A percentile compares a stretch with the other conserved stretches of the same genome.
Evolutionary conservation across 2,329 filamentous ascomycete species (phyloP).

Genomic region (Aotearoamyces nothofagi): DNA sequence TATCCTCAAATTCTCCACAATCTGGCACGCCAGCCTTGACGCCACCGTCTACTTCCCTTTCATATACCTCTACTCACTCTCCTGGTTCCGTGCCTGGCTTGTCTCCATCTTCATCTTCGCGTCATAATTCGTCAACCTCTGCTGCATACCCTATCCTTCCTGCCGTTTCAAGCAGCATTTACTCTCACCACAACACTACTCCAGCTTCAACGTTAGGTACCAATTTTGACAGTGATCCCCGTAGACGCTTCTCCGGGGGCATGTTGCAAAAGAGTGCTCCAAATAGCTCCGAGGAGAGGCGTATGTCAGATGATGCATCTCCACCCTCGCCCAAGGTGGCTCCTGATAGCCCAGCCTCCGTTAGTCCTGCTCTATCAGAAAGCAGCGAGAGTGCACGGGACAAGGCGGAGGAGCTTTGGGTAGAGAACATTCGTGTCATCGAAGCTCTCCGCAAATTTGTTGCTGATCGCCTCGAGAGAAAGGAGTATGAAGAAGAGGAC

Average conservation of each 20-base stretch:
- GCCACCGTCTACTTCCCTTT: slow-evolving; percentile 59
- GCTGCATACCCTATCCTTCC: slow-evolving; percentile 65
- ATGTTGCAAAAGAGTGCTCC: slow-evolving; percentile 46
- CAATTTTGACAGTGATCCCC: slow-evolving; percentile 46
- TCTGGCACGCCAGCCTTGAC: slow-evolving; percentile 61
- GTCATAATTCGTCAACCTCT: slow-evolving; percentile 41
- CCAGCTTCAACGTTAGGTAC: slow-evolving; percentile 55
- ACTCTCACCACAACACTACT: slow-evolving; percentile 48
- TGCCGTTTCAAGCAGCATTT: slow-evolving; percentile 54
- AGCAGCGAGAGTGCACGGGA: slow-evolving; percentile 33
- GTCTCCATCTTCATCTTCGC: slow-evolving; percentile 44
- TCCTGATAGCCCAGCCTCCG: slow-evolving; percentile 11
- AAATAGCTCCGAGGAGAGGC: slow-evolving; percentile 21
- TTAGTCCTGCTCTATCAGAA: slow-evolving; percentile 25
- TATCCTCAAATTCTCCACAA: slow-evolving; percentile 32
- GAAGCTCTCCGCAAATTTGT: slow-evolving; percentile 45
- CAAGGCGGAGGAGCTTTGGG: slow-evolving; percentile 47
- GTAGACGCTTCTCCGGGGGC: slow-evolving; percentile 49
- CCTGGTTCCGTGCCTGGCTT: slow-evolving; percentile 45
- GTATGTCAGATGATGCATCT: slow-evolving; percentile 12
- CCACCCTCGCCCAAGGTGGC: slow-evolving; percentile 14
- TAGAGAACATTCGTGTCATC: slow-evolving; percentile 50
- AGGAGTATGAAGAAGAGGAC: slow-evolving; percentile 30
- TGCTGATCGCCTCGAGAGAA: slow-evolving; percentile 36
- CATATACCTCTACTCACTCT: slow-evolving; percentile 65